Evolutionary conservation across 768 basidiomycete species (phyloP), one percentile per base, ranked within the genome.

Genomic region (Lepiota venenata): DNA sequence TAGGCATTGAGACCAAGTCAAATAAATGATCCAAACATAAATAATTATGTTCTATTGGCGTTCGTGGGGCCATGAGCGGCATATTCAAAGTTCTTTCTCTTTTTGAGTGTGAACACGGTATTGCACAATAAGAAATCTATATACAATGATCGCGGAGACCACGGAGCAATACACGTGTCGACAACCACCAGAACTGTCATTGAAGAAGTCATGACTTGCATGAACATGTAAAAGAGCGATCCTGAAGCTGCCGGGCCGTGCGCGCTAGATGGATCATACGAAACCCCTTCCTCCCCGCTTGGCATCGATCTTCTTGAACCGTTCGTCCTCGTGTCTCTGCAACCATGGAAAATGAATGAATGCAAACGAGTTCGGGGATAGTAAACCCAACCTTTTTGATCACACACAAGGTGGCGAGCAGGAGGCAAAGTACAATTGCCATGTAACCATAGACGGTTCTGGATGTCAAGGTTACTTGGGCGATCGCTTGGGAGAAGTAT

Each of bases 281-380:
- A 96, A 96, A 58, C 91, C 89, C 58, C 77, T 74, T 47, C 91
- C 91, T 58, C 91, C 92, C 59, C 90, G 86, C 72, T 95, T 96
- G 52, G 82, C 82, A 60, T 95, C 92, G 58, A 96, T 95, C 72
- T 79, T 88, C 76, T 82, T 85, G 79, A 96, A 95, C 35, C 93
- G 85, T 61, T 88, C 87, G 53, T 81, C 76, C 69, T 93, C 86
- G 66, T 84, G 74, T 61, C 91, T 81, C 90, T 92, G 73, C 47
- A 48, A 49, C 35, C 15, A 40, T 55, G 44, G 29, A 29, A 29
- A 51, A 36, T 46, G 42, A 40, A 44, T 36, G 36, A 42, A 8
- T 4, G 10, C n/a, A 15, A 20, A 1, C 0, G 35, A 20, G 42
- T 29, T 42, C 35, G 52, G n/a, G 36, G 51, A 35, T 14, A 15